Percentiles rank a stretch among this genome's conserved stretches.
phyloP scores from a whole-genome alignment of 1,284 basidiomycete species.

The Agroathelia rolfsii region DNA sequence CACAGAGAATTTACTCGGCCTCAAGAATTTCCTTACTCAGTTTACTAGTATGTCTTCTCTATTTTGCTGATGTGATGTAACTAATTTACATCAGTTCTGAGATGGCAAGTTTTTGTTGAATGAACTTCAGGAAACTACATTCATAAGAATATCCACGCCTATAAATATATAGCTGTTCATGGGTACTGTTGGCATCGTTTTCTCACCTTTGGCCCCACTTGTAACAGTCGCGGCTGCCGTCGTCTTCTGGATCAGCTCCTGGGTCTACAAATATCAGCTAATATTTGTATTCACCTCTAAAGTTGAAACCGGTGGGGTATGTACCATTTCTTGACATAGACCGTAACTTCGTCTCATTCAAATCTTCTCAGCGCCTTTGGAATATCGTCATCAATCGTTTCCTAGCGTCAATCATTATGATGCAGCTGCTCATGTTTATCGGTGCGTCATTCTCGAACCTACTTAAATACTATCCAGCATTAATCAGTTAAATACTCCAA shows the following conservation, averaged over 20 bases:
- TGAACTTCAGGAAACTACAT: too few species aligned
- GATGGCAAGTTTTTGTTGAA: conserved; percentile 18
- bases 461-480: neutral
- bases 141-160: too few species aligned
- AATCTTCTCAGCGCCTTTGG: conserved; percentile 42
- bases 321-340: conserved; percentile 9
- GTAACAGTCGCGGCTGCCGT: conserved; percentile 38
- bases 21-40: conserved; percentile 54
- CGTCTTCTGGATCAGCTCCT: conserved; percentile 43
- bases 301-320: conserved; percentile 54
- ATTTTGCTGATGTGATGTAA: conserved; percentile 1
- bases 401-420: conserved; percentile 38
- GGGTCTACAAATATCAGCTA: conserved; percentile 54
- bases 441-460: conserved; percentile 28
- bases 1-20: conserved; percentile 71
- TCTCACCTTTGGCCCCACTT: conserved; percentile 58
- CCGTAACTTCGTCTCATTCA: neutral
- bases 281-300: conserved; percentile 57
- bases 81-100: conserved; percentile 21
- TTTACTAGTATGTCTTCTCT: conserved; percentile 38
- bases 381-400: conserved; percentile 58
- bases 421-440: conserved; percentile 49
- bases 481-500: conserved; percentile 7
- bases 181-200: conserved; percentile 49
- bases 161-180: conserved; percentile 39